Evolutionary conservation across 352 stramenopile species (phyloP).

Genomic region (Peronospora belbahrii): DNA sequence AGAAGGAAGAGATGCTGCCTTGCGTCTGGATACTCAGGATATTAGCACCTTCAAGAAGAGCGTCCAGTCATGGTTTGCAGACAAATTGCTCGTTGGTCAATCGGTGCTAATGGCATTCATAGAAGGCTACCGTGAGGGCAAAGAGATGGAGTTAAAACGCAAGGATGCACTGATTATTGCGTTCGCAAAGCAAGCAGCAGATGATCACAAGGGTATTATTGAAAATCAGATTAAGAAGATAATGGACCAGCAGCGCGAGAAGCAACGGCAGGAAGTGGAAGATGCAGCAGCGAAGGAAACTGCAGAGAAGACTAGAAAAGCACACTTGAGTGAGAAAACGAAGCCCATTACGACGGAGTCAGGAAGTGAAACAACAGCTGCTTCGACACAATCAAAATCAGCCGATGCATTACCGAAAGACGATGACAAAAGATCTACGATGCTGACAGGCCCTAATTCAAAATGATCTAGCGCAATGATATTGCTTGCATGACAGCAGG

Average conservation of each 20-base stretch:
- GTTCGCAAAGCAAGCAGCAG: conserved; percentile 65
- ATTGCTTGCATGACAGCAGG: background rate
- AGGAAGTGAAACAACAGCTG: background rate
- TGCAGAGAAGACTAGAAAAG: conserved; percentile 4
- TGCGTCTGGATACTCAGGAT: conserved; percentile 54
- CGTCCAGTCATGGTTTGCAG: conserved; percentile 68
- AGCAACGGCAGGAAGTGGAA: conserved; percentile 34
- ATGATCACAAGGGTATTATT: conserved; percentile 65
- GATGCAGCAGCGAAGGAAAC: conserved; percentile 8
- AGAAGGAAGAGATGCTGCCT: conserved; percentile 42
- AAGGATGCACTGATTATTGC: conserved; percentile 66
- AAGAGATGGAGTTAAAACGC: conserved; percentile 62
- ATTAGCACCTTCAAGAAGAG: conserved; percentile 52
- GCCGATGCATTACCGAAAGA: conserved; percentile 2
- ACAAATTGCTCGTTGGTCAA: conserved; percentile 81
- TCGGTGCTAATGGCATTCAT: conserved; percentile 79
- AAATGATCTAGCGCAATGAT: conserved; percentile 6
- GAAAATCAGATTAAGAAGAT: conserved; percentile 65
- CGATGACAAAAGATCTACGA: conserved; percentile 3
- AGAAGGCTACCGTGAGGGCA: conserved; percentile 71
- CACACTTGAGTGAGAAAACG: conserved; percentile 2
- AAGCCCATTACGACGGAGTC: background rate
- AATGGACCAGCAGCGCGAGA: conserved; percentile 48
- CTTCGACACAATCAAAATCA: background rate
- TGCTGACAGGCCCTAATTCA: conserved; percentile 10